A percentile compares a stretch with the other conserved stretches of the same genome.
Conservation (phyloP, 805 yeast genomes). For the Ogataea polymorpha region DNA sequence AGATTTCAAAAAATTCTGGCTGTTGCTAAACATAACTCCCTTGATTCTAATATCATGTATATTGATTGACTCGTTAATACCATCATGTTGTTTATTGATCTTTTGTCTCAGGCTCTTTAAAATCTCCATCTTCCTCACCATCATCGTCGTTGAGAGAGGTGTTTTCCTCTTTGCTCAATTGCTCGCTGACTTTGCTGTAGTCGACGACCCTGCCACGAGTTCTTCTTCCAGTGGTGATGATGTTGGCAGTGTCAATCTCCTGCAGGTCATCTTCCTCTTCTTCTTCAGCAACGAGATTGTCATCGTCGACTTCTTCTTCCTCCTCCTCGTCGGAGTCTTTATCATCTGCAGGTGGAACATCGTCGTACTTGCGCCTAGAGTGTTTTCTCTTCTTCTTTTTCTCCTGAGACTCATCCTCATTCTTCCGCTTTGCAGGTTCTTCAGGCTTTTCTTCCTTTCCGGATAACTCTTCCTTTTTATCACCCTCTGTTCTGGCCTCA, state of each 20-base stretch:
- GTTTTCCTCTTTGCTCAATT: conserved; percentile 49
- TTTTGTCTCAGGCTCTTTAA: conserved; percentile 38
- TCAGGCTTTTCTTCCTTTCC: conserved; percentile 1
- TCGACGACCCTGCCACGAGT: conserved; percentile 89
- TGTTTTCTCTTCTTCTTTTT: conserved; percentile 26
- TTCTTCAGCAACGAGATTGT: conserved; percentile 54
- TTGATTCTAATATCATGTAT: conserved; percentile 8
- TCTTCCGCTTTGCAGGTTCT: conserved; percentile 7
- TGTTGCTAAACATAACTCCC: conserved; percentile 55
- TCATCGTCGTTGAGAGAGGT: conserved; percentile 45
- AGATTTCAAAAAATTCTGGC: conserved; percentile 50
- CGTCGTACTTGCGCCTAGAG: conserved; percentile 23
- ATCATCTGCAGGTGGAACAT: conserved; percentile 31
- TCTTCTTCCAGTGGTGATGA: conserved; percentile 81
- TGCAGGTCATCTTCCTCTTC: conserved; percentile 74
- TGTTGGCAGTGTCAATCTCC: conserved; percentile 79
- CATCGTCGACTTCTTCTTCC: conserved; percentile 45
- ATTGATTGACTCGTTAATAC: conserved; percentile 9
- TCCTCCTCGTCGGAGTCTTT: conserved; percentile 35
- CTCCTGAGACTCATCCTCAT: conserved; percentile 11
- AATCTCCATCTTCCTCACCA: conserved; percentile 49
- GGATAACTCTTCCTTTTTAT: conserved; percentile 3
- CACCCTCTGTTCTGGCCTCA: background rate
- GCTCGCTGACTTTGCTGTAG: conserved; percentile 74
- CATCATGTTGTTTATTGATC: conserved; percentile 7